phyloP scores from a whole-genome alignment of 495 filamentous ascomycete species.

The Hypoxylon fragiforme region DNA sequence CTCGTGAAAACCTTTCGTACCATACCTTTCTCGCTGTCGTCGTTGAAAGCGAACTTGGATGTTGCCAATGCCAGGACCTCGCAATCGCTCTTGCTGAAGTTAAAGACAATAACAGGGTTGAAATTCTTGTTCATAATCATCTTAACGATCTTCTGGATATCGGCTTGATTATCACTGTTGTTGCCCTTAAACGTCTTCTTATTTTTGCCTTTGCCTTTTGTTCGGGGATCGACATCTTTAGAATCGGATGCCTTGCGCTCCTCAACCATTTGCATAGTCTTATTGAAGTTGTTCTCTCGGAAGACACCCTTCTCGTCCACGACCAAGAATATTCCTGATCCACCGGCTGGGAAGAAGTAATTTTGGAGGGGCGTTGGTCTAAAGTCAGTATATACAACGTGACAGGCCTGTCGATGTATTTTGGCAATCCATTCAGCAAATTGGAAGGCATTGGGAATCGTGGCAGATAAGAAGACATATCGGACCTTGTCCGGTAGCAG shows the following conservation, averaged over 20 bases:
- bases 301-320: constrained; percentile 96
- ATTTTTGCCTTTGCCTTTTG: constrained; percentile 84
- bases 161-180: constrained; percentile 63
- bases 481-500: constrained; percentile 95
- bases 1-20: constrained; percentile 90
- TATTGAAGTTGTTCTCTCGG: constrained; percentile 94
- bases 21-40: constrained; percentile 94
- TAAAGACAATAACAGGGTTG: constrained; percentile 98
- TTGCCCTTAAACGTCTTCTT: constrained; percentile 89
- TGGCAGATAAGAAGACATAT: constrained; percentile 97
- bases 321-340: constrained; percentile 89
- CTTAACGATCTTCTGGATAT: constrained; percentile 95
- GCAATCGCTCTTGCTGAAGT: constrained; percentile 96
- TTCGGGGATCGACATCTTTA: constrained; percentile 72
- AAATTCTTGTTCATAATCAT: constrained; percentile 98
- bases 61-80: constrained; percentile 84
- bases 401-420: constrained; percentile 93
- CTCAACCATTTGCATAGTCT: constrained; percentile 87
- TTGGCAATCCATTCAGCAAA: constrained; percentile 99
- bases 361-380: constrained; percentile 93
- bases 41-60: constrained; percentile 89
- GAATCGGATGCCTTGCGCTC: constrained; percentile 86
- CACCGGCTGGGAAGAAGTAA: constrained; percentile 94
- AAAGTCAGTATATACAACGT: constrained; percentile 99
- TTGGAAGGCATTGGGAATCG: constrained; percentile 99